Base-by-base conservation (phyloP, 345 rosid species). In the Eucalyptus regnans region DNA sequence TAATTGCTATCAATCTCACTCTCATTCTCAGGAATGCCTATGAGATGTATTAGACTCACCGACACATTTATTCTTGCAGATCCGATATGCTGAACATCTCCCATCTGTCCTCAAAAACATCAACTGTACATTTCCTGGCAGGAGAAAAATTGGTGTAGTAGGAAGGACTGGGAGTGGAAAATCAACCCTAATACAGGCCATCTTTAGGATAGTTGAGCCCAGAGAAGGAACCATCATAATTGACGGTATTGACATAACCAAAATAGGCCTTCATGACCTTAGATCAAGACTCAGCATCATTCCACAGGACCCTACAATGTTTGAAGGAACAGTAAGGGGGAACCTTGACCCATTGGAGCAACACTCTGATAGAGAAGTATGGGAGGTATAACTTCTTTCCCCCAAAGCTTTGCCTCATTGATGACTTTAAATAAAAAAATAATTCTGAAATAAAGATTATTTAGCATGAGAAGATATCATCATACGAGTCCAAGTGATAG, bases 161-260 rank as follows among this genome's bases (percentile, higher is more conserved):
- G 99, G 99, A 91, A 95, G 99, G 92, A 97, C 99, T 58, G 99
- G 99, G 86, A 96, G 99, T 80, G 99, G 99, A 86, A 97, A 97
- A 92, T 96, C 99, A 89, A 97, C 99, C 41, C 93, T 97, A 12
- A 96, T 95, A 90, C 99, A 97, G 90, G 98, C 99, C 79, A 68
- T 97, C 52, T 97, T 97, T 93, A 95, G 99, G 91, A 96, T 97
- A 81, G 94, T 96, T 37, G 99, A 97, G 87, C 95, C 99, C n/a
- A 94, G 94, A 91, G 94, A 96, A 85, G 99, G 99, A 89, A 96
- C 95, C 88, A 96, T 97, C 87, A 87, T 94, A 71, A 96, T 97
- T 37, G 99, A 97, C 48, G 87, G 93, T 31, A 93, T 96, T 14
- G 99, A 97, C 90, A 94, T 96, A 49, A 91, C 95, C 48, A 94